Conservation (phyloP, 2,329 filamentous ascomycete species). For the Aspergillus niger region DNA sequence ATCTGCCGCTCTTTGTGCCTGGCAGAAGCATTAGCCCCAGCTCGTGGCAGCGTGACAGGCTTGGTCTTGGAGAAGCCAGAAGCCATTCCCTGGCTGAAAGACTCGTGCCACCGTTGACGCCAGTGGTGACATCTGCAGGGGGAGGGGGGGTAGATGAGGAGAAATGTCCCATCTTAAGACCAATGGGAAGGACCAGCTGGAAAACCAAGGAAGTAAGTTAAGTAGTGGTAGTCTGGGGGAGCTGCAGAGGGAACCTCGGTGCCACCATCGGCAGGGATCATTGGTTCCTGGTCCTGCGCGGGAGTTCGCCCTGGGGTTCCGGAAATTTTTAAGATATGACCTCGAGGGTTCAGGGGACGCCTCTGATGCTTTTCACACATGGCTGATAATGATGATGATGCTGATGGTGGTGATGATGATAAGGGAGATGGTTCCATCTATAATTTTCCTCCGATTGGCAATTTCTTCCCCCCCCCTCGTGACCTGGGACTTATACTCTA, state of each 20-base stretch:
- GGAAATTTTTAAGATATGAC: not conserved
- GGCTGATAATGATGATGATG: not conserved
- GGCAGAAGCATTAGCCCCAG: not conserved
- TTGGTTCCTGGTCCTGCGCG: not conserved
- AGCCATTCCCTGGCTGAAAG: not conserved
- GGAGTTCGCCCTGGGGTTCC: not conserved
- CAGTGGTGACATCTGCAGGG: not conserved
- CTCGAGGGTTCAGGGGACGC: not conserved
- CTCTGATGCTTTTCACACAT: too few species aligned
- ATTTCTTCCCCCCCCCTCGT: too few species aligned
- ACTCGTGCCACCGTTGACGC: not conserved
- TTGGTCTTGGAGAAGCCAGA: too few species aligned
- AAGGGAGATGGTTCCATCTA: too few species aligned
- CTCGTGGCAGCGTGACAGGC: not conserved
- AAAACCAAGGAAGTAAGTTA: not conserved
- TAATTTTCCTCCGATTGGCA: too few species aligned
- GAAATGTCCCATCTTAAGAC: not conserved
- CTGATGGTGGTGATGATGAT: not conserved
- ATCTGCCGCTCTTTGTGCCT: not conserved
- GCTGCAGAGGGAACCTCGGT: not conserved
- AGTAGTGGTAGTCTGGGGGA: not conserved
- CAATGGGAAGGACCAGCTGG: not conserved
- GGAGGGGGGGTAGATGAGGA: not conserved
- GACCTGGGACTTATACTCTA: too few species aligned
- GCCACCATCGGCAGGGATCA: not conserved